Evolutionary conservation across 2,329 filamentous ascomycete species (phyloP).

Genomic region (Apiospora saccharicola): DNA sequence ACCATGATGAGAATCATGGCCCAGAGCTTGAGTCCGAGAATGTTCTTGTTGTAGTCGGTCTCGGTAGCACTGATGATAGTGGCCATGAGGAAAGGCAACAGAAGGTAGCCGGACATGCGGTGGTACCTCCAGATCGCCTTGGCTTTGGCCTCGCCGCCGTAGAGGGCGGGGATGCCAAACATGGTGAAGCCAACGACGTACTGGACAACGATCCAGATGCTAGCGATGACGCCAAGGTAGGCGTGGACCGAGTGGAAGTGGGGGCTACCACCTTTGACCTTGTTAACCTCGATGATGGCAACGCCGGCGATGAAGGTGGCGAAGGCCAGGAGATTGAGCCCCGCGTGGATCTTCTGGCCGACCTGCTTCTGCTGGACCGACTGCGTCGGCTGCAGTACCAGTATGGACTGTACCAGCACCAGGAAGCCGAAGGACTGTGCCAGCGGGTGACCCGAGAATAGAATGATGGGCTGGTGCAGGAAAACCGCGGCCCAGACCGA

Average conservation of each 20-base stretch:
- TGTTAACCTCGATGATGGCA: constrained; percentile 83
- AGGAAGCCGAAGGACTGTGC: constrained; percentile 72
- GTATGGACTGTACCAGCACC: constrained; percentile 78
- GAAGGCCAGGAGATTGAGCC: constrained; percentile 72
- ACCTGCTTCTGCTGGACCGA: constrained; percentile 75
- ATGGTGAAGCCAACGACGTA: constrained; percentile 82
- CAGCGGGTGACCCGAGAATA: constrained; percentile 91
- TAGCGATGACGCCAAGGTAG: constrained; percentile 80
- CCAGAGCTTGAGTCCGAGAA: constrained; percentile 80
- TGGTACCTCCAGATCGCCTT: constrained; percentile 93
- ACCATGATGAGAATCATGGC: constrained; percentile 70
- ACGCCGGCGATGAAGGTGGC: constrained; percentile 70
- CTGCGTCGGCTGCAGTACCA: constrained; percentile 88
- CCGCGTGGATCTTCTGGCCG: constrained; percentile 69
- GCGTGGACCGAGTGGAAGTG: constrained; percentile 86
- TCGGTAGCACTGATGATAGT: constrained; percentile 79
- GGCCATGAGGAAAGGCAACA: constrained; percentile 73
- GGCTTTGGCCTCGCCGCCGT: constrained; percentile 80
- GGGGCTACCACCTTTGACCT: constrained; percentile 68
- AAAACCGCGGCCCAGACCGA: constrained; percentile 83
- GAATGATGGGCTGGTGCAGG: constrained; percentile 67
- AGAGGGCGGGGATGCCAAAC: constrained; percentile 73
- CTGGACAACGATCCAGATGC: constrained; percentile 75
- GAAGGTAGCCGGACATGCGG: constrained; percentile 76
- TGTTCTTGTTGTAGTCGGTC: constrained; percentile 75